Percentiles rank a stretch among this genome's conserved stretches.
Conservation (phyloP, 164 flowering plant species). For the Cinnamomum chago region DNA sequence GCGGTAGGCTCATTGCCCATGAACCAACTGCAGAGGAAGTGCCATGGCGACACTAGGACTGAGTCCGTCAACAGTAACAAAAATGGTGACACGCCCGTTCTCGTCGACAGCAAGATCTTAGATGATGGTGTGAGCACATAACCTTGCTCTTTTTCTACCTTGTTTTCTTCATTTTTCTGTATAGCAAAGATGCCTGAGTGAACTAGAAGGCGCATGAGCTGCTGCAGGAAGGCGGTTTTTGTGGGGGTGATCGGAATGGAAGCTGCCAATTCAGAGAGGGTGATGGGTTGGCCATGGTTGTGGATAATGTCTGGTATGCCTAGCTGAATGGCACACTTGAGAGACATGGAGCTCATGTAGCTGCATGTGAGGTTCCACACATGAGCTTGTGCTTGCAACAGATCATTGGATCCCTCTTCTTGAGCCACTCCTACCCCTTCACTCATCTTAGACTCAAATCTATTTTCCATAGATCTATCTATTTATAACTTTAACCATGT, state of each 20-base stretch:
- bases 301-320: slow-evolving; percentile 9
- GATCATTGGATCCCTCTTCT: neutral
- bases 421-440: too few relatives aligned
- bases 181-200: slow-evolving; percentile 14
- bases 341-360: slow-evolving; percentile 11
- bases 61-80: slow-evolving; percentile 25
- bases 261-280: neutral
- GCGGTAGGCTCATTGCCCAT: slow-evolving; percentile 11
- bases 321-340: slow-evolving; percentile 11
- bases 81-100: slow-evolving; percentile 6
- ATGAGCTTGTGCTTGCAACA: slow-evolving; percentile 7
- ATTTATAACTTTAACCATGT: too few relatives aligned
- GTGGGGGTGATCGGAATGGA: neutral
- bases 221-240: slow-evolving; percentile 4
- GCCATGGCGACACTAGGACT: slow-evolving; percentile 15
- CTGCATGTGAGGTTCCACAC: slow-evolving; percentile 1
- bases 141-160: neutral
- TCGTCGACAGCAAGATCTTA: neutral
- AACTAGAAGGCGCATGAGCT: slow-evolving; percentile 17
- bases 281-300: slow-evolving; percentile 9
- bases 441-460: too few relatives aligned
- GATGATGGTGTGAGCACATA: slow-evolving; percentile 10
- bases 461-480: too few relatives aligned
- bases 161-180: neutral
- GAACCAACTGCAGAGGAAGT: slow-evolving; percentile 22